Evolutionary conservation across 495 filamentous ascomycete species (phyloP).

Genomic region (Podospora pseudopauciseta): DNA sequence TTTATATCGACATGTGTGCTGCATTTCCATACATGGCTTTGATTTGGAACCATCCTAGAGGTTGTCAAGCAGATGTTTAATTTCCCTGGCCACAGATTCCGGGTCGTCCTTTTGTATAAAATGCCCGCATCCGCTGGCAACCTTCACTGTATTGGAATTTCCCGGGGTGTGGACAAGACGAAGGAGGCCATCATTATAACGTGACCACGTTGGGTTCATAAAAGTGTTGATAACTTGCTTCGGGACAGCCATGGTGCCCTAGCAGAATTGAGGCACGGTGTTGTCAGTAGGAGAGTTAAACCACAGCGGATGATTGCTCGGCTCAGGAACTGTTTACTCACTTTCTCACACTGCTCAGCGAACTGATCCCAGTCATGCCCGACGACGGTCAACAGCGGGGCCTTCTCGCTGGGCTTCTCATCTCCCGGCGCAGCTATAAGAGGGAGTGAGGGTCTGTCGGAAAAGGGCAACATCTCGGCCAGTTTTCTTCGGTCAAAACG

Average conservation of each 20-base stretch:
- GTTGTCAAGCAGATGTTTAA: constrained; percentile 37
- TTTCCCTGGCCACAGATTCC: constrained; percentile 50
- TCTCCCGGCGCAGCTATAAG: constrained; percentile 11
- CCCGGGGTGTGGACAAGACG: constrained; percentile 41
- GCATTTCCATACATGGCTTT: neutral
- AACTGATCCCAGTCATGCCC: constrained; percentile 61
- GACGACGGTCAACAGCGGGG: constrained; percentile 52
- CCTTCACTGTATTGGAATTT: constrained; percentile 40
- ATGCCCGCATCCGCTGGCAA: constrained; percentile 55
- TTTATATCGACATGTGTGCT: neutral
- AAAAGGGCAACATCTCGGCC: constrained; percentile 45
- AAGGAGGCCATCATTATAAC: constrained; percentile 55
- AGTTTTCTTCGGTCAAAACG: constrained; percentile 52
- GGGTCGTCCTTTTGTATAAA: constrained; percentile 63
- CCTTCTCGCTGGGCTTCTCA: constrained; percentile 25
- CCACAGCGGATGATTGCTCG: neutral
- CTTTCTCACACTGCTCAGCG: constrained; percentile 46
- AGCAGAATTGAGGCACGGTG: neutral
- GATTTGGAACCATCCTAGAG: neutral
- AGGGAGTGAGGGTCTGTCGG: constrained; percentile 46
- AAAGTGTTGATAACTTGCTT: constrained; percentile 47
- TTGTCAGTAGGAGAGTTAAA: neutral
- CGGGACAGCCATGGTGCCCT: constrained; percentile 35
- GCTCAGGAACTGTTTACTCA: constrained; percentile 10
- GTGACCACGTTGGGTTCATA: constrained; percentile 53